A percentile compares a stretch with the other conserved stretches of the same genome.
These are phyloP conservation scores for Penicillium pulvis DNA, from an alignment of 495 filamentous ascomycete species.

Conservation along the genomic window DNA sequence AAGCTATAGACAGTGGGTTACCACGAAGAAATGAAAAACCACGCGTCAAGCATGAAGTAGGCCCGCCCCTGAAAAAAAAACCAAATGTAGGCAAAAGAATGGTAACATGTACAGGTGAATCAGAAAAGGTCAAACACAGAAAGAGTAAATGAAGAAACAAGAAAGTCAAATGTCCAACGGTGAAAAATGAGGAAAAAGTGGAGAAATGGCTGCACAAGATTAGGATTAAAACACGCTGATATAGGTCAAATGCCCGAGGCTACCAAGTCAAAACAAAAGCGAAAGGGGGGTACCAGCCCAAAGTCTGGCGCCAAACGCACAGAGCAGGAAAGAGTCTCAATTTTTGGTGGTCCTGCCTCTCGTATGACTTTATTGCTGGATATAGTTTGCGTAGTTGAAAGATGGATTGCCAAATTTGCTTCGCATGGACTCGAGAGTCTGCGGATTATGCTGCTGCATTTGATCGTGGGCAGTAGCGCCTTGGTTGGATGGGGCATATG, in stretches of 20 bases:
- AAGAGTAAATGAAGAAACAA: constrained; percentile 12
- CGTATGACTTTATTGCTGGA: constrained; percentile 21
- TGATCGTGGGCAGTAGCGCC: constrained; percentile 28
- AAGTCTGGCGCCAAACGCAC: constrained; percentile 3
- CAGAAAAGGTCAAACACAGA: constrained; percentile 7
- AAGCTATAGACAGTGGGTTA: not conserved
- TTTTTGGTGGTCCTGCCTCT: constrained; percentile 19
- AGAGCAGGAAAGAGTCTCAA: constrained; percentile 6
- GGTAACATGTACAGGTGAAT: constrained; percentile 10
- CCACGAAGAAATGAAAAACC: not conserved
- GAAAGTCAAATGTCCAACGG: constrained; percentile 7
- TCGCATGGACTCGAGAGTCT: constrained; percentile 32
- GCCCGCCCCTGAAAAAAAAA: not conserved
- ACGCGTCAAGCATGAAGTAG: not conserved
- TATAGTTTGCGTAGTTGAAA: constrained; percentile 43
- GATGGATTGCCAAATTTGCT: constrained; percentile 34
- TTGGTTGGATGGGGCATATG: constrained; percentile 34
- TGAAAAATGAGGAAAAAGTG: constrained; percentile 3
- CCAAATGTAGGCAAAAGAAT: not conserved
- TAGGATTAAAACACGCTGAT: constrained; percentile 31
- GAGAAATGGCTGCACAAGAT: constrained; percentile 16
- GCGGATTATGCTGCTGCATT: constrained; percentile 28
- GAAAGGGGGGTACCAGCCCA: constrained; percentile 13
- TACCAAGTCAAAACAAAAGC: constrained; percentile 7
- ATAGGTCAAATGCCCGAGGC: constrained; percentile 12